Percentiles rank a stretch among this genome's conserved stretches.
These are phyloP conservation scores for Orbilia ellipsospora DNA, from an alignment of 2,329 filamentous ascomycete species.

Conservation along the genomic window DNA sequence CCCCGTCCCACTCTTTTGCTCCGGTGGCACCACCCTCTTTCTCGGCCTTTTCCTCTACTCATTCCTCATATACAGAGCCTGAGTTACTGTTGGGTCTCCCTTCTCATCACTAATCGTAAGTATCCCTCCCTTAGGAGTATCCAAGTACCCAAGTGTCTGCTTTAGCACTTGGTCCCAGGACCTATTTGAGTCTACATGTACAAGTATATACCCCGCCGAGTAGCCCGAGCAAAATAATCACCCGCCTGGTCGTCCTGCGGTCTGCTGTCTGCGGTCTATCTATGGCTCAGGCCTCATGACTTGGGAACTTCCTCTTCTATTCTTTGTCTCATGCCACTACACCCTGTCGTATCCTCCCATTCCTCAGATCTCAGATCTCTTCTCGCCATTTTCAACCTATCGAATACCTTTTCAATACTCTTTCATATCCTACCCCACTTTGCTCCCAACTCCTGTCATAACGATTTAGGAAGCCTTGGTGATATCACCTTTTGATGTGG, in stretches of 20 bases:
- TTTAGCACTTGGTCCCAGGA: too few relatives aligned
- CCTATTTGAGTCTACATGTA: too few relatives aligned
- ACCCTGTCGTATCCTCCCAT: background rate
- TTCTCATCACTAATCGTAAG: too few relatives aligned
- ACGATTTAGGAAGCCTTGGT: background rate
- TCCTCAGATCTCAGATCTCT: conserved; percentile 5
- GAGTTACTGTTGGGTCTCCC: too few relatives aligned
- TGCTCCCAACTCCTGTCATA: background rate
- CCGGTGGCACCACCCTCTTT: background rate
- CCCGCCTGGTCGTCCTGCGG: conserved; percentile 2
- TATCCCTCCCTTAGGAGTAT: too few relatives aligned
- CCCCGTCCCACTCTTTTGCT: background rate
- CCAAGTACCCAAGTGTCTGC: too few relatives aligned
- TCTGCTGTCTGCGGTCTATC: background rate
- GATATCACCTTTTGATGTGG: background rate
- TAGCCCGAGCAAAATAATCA: background rate
- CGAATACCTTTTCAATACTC: background rate
- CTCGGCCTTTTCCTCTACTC: background rate
- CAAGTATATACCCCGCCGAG: too few relatives aligned
- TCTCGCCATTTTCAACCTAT: background rate
- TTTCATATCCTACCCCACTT: conserved; percentile 6
- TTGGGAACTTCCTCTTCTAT: background rate
- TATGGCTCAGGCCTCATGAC: background rate
- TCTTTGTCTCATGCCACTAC: background rate
- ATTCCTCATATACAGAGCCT: too few relatives aligned